Base-by-base conservation (phyloP, 2,329 filamentous ascomycete species). In the Aspergillus pseudoterreus region DNA sequence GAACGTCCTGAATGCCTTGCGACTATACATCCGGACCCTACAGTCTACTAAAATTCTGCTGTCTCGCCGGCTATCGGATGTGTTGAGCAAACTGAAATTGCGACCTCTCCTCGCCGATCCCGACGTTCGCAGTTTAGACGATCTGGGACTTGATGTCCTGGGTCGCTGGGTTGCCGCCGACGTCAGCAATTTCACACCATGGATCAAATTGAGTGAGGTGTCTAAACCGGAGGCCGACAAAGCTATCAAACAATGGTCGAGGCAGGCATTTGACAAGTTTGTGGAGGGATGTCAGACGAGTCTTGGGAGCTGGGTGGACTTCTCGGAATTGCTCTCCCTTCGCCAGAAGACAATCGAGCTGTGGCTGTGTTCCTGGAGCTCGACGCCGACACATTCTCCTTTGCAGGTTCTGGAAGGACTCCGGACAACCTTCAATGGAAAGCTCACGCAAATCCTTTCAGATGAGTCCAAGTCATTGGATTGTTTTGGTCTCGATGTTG, bases 121-220 rank as follows among this genome's bases (percentile, higher is more conserved):
- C 1, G 78, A 84, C 1, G 75, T 96, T 15, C 79, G 80, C 49
- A 71, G 75, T 1, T 70, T 94, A 1, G 83, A 88, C 57, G 86
- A 86, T 14, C 73, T 96, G 11, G 82, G 88, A 33, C 74, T 96
- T 22, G 90, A 96, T 63, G 73, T 94, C 9, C 84, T 90, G 62
- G 83, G 86, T 57, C 80, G 80, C 17, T 95, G 91, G 88, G 88
- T 94, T 56, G 81, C 87, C 15, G 84, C 91, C 6, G 90, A 95
- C 54, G 88, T 96, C 39, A 83, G 82, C 43, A 87, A 87, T 57
- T 96, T 95, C 65, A 92, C 85, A 1, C 92, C 92, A 0, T 96
- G 90, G 74, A 88, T 95, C 33, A 84, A 88, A 27, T 85, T 95
- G 61, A 89, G 92, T 58, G 88, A 94, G 58, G 70, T 89, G 4